Conservation (phyloP, 2,329 filamentous ascomycete species). For the Pyricularia sp. region DNA sequence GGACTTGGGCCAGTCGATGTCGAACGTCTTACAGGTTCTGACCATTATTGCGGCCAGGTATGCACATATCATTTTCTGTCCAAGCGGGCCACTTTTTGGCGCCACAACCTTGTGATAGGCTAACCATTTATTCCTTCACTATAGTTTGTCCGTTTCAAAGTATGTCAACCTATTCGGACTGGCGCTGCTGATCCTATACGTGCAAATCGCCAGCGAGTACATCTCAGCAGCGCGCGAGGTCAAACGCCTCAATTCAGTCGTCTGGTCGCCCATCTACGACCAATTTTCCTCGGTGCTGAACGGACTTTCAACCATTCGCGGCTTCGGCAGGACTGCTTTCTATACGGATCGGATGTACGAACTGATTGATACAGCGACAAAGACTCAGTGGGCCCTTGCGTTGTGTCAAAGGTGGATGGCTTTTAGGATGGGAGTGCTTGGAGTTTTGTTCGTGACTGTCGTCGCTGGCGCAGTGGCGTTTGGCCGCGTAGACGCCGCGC, state of each 20-base stretch:
- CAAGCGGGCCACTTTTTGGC: not conserved
- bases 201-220: constrained; percentile 23
- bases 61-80: not conserved
- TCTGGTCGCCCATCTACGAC: constrained; percentile 31
- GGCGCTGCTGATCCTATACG: constrained; percentile 23
- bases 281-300: constrained; percentile 29
- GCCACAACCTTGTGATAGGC: not conserved
- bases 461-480: constrained; percentile 25
- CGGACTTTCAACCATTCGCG: constrained; percentile 30
- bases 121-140: not conserved
- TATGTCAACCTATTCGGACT: constrained; percentile 26
- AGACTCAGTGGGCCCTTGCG: constrained; percentile 21
- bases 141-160: constrained; percentile 21
- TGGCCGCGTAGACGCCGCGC: constrained; percentile 25
- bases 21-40: constrained; percentile 18
- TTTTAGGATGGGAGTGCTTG: constrained; percentile 28
- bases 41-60: constrained; percentile 26
- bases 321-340: constrained; percentile 24
- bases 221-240: constrained; percentile 27
- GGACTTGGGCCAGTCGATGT: constrained; percentile 19
- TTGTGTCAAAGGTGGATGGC: constrained; percentile 25
- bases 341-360: constrained; percentile 25
- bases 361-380: constrained; percentile 22
- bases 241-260: constrained; percentile 31
- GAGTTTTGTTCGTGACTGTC: constrained; percentile 25